Conservation (phyloP, 345 rosid species). For the Aquilaria malaccensis region DNA sequence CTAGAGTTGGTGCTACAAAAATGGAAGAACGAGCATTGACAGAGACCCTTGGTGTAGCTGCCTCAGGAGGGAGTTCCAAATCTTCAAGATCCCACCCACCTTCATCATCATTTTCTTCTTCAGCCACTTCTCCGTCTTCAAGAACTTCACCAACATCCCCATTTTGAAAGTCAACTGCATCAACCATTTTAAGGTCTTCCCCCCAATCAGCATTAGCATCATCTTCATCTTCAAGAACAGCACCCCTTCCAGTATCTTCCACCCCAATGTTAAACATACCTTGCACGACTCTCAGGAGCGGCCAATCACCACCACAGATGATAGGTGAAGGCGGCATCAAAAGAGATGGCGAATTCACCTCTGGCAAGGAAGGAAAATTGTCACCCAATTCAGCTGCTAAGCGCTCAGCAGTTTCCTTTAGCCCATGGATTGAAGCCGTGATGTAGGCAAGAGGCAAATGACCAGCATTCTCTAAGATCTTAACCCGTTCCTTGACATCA, state of each 20-base stretch:
- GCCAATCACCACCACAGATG: constrained; percentile 91
- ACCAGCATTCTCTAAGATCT: constrained; percentile 81
- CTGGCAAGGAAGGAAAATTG: constrained; percentile 58
- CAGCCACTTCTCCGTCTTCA: constrained; percentile 61
- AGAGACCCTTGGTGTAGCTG: constrained; percentile 65
- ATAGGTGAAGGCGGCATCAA: constrained; percentile 75
- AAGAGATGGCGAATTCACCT: constrained; percentile 64
- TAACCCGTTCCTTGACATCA: constrained; percentile 82
- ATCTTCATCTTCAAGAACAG: constrained; percentile 66
- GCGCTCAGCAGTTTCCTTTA: constrained; percentile 63
- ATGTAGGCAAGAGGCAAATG: constrained; percentile 85
- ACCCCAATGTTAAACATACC: constrained; percentile 93
- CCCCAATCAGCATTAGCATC: constrained; percentile 79
- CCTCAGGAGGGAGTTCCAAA: constrained; percentile 84
- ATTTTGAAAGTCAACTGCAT: constrained; percentile 57
- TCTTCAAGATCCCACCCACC: constrained; percentile 97
- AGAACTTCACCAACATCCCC: constrained; percentile 48
- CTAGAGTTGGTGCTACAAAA: constrained; percentile 81
- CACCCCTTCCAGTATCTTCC: constrained; percentile 45
- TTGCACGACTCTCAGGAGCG: constrained; percentile 85
- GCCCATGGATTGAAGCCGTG: constrained; percentile 82
- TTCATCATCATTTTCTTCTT: constrained; percentile 56
- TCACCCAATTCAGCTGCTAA: constrained; percentile 69
- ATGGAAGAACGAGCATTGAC: constrained; percentile 48
- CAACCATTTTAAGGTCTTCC: constrained; percentile 67